Percentiles rank a stretch among this genome's conserved stretches.
Conservation (phyloP, 108 stramenopile species). For the Cyclotella distinguenda region DNA sequence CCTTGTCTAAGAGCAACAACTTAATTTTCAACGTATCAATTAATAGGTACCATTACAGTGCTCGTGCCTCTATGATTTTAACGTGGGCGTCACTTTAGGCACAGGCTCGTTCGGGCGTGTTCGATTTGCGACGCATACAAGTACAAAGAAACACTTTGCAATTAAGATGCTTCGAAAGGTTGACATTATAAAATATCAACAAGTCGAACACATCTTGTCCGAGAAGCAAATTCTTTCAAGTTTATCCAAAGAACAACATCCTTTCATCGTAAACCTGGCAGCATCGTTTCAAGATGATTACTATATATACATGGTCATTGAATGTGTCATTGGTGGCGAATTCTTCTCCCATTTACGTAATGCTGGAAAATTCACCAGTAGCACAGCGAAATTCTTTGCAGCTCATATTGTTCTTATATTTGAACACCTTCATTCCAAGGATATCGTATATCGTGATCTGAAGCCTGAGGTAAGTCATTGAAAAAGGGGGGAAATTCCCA, state of each 20-base stretch:
- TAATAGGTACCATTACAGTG: slow-evolving; percentile 21
- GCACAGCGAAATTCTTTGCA: slow-evolving; percentile 70
- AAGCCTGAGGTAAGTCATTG: slow-evolving; percentile 67
- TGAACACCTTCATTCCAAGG: slow-evolving; percentile 85
- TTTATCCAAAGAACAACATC: slow-evolving; percentile 54
- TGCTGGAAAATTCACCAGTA: slow-evolving; percentile 45
- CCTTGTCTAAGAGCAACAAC: too few species aligned
- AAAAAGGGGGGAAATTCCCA: too few species aligned
- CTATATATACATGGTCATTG: slow-evolving; percentile 78
- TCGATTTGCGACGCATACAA: slow-evolving; percentile 73
- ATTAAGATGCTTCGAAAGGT: slow-evolving; percentile 83
- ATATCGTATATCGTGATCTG: slow-evolving; percentile 91
- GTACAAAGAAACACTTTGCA: slow-evolving; percentile 53
- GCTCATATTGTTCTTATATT: slow-evolving; percentile 82
- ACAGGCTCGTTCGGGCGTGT: slow-evolving; percentile 87
- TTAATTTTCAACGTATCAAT: not conserved
- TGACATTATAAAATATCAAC: slow-evolving; percentile 63
- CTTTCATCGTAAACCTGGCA: slow-evolving; percentile 74
- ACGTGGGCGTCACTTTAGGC: slow-evolving; percentile 80
- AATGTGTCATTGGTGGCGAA: slow-evolving; percentile 83
- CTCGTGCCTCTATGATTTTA: slow-evolving; percentile 54
- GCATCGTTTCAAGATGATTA: slow-evolving; percentile 61
- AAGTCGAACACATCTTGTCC: slow-evolving; percentile 79
- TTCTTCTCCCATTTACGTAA: slow-evolving; percentile 62
- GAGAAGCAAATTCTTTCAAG: slow-evolving; percentile 70